phyloP scores from a whole-genome alignment of 305 asterid genomes.

The Fraxinus dipetala region DNA sequence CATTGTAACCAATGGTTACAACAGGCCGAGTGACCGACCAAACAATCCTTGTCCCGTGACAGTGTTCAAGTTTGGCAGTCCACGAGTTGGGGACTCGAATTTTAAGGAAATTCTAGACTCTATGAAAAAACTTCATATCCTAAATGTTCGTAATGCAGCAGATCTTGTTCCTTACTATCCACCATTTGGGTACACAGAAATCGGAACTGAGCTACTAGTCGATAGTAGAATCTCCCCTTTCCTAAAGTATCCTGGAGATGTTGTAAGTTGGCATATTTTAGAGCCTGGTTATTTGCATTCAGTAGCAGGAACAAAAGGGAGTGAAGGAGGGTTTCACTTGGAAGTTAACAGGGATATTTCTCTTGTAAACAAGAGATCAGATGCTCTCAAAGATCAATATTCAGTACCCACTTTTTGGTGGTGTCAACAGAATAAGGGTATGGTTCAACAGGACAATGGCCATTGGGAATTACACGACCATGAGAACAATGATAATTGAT shows the following conservation, averaged over 20 bases:
- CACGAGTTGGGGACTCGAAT: conserved; percentile 36
- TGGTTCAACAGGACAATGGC: conserved; percentile 55
- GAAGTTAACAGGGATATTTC: conserved; percentile 37
- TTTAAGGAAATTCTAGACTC: conserved; percentile 20
- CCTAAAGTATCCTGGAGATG: conserved; percentile 31
- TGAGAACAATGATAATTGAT: conserved; percentile 18
- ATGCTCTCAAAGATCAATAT: conserved; percentile 35
- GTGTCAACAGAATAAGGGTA: conserved; percentile 53
- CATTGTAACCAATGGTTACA: conserved; percentile 39
- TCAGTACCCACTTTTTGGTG: conserved; percentile 46
- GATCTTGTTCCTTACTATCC: conserved; percentile 44
- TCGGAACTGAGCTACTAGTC: conserved; percentile 30
- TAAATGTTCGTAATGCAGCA: conserved; percentile 28
- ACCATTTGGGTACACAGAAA: conserved; percentile 20
- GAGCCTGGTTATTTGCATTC: conserved; percentile 54
- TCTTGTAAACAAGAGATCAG: conserved; percentile 38
- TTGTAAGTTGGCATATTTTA: conserved; percentile 34
- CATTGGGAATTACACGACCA: conserved; percentile 38
- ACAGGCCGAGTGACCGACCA: conserved; percentile 24
- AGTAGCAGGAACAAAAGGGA: conserved; percentile 36
- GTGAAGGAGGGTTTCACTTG: conserved; percentile 28
- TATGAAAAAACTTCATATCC: conserved; percentile 26
- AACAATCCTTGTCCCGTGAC: conserved; percentile 37
- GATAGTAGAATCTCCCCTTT: conserved; percentile 32
- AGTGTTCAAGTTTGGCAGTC: conserved; percentile 41